These are phyloP conservation scores for Vanrija humicola DNA, from an alignment of 1,284 basidiomycete species.

Conservation along the genomic window DNA sequence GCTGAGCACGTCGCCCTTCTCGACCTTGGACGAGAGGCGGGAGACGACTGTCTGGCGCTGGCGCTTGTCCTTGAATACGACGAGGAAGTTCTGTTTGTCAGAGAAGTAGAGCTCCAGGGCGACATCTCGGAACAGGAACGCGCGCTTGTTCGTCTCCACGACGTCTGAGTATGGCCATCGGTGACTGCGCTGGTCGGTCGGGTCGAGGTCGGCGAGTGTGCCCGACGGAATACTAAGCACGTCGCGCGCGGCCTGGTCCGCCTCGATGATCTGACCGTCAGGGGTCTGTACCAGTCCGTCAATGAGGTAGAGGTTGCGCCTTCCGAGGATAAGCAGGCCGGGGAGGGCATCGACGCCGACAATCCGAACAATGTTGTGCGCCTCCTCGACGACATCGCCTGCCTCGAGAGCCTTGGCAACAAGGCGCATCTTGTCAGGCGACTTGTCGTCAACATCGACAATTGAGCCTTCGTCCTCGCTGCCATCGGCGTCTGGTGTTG, in stretches of 20 bases:
- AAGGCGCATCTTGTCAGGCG: slow-evolving; percentile 62
- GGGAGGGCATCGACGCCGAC: slow-evolving; percentile 78
- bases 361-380: slow-evolving; percentile 70
- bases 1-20: slow-evolving; percentile 39
- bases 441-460: slow-evolving; percentile 49
- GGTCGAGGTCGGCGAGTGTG: slow-evolving; percentile 71
- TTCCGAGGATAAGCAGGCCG: slow-evolving; percentile 80
- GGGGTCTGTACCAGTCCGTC: slow-evolving; percentile 87
- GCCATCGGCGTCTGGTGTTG: not conserved
- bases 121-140: slow-evolving; percentile 84
- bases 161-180: slow-evolving; percentile 79
- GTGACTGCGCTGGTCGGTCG: slow-evolving; percentile 65
- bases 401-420: slow-evolving; percentile 62
- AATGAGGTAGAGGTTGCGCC: slow-evolving; percentile 80
- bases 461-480: slow-evolving; percentile 28
- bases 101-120: slow-evolving; percentile 89
- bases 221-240: slow-evolving; percentile 76
- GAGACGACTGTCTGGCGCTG: slow-evolving; percentile 62
- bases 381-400: slow-evolving; percentile 87
- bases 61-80: slow-evolving; percentile 69
- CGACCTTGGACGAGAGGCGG: slow-evolving; percentile 53
- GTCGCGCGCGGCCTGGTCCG: slow-evolving; percentile 75
- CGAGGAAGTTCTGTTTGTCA: slow-evolving; percentile 74
- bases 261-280: slow-evolving; percentile 83
- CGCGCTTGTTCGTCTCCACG: slow-evolving; percentile 70